Evolutionary conservation across 2,329 filamentous ascomycete genomes (phyloP).

Genomic region (Fusarium haematococcum): DNA sequence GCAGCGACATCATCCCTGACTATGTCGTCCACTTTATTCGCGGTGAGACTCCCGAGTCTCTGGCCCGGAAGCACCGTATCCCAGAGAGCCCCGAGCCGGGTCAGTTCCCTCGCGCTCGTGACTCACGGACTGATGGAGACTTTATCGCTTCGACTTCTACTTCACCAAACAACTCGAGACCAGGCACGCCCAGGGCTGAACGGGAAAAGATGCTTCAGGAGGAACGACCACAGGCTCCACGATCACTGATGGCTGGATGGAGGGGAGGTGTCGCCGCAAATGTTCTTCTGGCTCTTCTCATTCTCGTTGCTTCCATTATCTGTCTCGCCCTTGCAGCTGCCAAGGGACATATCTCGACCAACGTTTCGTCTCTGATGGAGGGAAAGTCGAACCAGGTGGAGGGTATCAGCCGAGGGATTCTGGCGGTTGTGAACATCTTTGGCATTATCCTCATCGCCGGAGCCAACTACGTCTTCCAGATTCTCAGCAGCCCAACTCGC

Average conservation of each 20-base stretch:
- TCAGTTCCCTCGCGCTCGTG: constrained; percentile 33
- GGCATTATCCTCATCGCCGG: constrained; percentile 58
- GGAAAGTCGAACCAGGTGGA: constrained; percentile 54
- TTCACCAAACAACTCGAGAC: constrained; percentile 33
- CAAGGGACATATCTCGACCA: constrained; percentile 48
- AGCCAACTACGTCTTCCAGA: constrained; percentile 66
- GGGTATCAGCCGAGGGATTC: constrained; percentile 55
- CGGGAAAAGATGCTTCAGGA: constrained; percentile 43
- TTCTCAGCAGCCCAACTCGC: constrained; percentile 66
- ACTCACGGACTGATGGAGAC: constrained; percentile 25
- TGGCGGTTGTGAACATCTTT: constrained; percentile 58
- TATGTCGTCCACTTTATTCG: constrained; percentile 67
- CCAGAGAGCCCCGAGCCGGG: constrained; percentile 44
- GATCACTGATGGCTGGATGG: constrained; percentile 57
- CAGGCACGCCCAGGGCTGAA: constrained; percentile 38
- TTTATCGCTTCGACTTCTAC: constrained; percentile 18
- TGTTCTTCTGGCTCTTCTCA: constrained; percentile 53
- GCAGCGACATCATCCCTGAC: constrained; percentile 63
- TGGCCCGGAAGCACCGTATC: constrained; percentile 57
- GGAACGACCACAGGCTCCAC: constrained; percentile 39
- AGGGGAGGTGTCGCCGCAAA: constrained; percentile 60
- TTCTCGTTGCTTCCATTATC: constrained; percentile 53
- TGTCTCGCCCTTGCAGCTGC: constrained; percentile 54
- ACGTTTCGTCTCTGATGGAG: constrained; percentile 52
- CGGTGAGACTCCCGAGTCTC: constrained; percentile 65